phyloP scores from a whole-genome alignment of 2,329 filamentous ascomycete genomes.

The Talaromyces funiculosus region DNA sequence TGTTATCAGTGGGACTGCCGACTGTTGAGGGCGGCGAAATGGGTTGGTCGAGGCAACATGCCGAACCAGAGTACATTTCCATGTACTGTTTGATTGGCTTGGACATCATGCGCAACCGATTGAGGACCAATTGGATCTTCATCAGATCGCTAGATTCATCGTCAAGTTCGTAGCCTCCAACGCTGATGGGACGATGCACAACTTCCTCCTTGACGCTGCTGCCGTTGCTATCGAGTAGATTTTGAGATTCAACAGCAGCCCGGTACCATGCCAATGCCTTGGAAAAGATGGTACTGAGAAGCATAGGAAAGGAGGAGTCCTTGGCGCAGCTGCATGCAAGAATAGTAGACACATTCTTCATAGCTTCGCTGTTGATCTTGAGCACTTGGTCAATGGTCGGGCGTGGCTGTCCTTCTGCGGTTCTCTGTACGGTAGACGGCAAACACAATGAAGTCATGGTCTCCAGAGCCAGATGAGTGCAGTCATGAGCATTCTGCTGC shows the following conservation, averaged over 20 bases:
- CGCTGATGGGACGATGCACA: conserved; percentile 14
- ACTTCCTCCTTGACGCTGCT: conserved; percentile 11
- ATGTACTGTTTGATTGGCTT: conserved; percentile 12
- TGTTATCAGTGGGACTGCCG: conserved; percentile 7
- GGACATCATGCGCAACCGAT: conserved; percentile 13
- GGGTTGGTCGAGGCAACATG: not conserved
- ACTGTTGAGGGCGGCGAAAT: conserved; percentile 4
- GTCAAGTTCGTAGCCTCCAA: conserved; percentile 15
- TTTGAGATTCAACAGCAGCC: conserved; percentile 6
- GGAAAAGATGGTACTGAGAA: conserved; percentile 14
- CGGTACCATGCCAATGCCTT: conserved; percentile 16
- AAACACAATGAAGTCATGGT: conserved; percentile 11
- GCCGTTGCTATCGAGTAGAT: not conserved
- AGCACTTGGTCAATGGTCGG: conserved; percentile 16
- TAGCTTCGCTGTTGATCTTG: conserved; percentile 14
- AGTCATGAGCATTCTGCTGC: conserved; percentile 12
- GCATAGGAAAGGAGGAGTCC: conserved; percentile 15
- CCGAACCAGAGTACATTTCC: not conserved
- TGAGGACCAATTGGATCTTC: conserved; percentile 15
- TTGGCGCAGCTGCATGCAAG: conserved; percentile 14
- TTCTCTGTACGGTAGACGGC: conserved; percentile 13
- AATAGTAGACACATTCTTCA: conserved; percentile 12
- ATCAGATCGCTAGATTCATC: conserved; percentile 14
- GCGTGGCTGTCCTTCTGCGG: conserved; percentile 12
- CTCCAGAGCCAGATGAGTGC: conserved; percentile 13